Percentiles rank a stretch among this genome's conserved stretches.
These are phyloP conservation scores for Ambrosiella xylebori DNA, from an alignment of 2,329 filamentous ascomycete species.

Conservation along the genomic window DNA sequence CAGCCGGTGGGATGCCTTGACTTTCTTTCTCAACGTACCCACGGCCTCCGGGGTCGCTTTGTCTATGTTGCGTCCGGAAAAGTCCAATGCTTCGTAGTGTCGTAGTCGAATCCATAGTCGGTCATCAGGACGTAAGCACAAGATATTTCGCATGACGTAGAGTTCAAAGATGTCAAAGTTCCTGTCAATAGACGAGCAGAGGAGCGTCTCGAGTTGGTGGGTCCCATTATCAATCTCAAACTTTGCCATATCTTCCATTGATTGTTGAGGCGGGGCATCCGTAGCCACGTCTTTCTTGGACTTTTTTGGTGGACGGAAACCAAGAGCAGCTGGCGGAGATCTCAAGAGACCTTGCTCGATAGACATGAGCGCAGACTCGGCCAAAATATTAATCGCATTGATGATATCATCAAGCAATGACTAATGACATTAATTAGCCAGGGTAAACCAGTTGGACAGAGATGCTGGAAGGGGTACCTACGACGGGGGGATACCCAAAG, in stretches of 20 bases:
- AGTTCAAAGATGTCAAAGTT: constrained; percentile 80
- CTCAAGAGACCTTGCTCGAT: constrained; percentile 68
- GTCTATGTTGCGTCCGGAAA: constrained; percentile 17
- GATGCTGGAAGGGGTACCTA: constrained; percentile 27
- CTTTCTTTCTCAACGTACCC: constrained; percentile 50
- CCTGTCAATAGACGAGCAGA: constrained; percentile 66
- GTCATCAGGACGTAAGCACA: constrained; percentile 51
- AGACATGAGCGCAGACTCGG: constrained; percentile 75
- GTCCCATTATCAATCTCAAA: constrained; percentile 75
- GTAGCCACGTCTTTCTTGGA: constrained; percentile 17
- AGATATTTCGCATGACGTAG: constrained; percentile 73
- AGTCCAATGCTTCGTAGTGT: constrained; percentile 61
- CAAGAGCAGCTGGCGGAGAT: constrained; percentile 57
- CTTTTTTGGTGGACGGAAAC: constrained; percentile 45
- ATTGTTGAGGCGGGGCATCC: constrained; percentile 16
- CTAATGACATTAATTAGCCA: background rate
- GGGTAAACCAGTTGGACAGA: background rate
- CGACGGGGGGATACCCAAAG: constrained; percentile 82
- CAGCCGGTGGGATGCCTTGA: constrained; percentile 64
- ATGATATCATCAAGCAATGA: constrained; percentile 91
- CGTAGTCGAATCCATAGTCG: constrained; percentile 62
- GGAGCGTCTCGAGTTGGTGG: constrained; percentile 66
- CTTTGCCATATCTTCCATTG: constrained; percentile 24
- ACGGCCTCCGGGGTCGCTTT: constrained; percentile 49
- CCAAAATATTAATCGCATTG: constrained; percentile 85